These are phyloP conservation scores for Tuber aestivum DNA, from an alignment of 495 filamentous ascomycete species.

Conservation along the genomic window DNA sequence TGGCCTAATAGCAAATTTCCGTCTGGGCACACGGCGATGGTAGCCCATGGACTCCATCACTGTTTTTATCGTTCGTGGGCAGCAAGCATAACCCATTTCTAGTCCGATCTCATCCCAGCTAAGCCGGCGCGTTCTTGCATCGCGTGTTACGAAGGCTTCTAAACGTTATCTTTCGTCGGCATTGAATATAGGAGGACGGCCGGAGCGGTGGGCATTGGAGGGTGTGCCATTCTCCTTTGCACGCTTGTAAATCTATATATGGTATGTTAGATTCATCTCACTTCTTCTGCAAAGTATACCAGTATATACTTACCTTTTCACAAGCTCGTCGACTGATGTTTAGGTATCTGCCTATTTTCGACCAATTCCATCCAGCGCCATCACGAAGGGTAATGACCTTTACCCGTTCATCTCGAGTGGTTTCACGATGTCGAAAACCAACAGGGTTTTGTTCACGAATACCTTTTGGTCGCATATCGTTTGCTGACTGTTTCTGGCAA, in stretches of 20 bases:
- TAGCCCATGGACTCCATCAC: no score
- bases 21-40: no score
- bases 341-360: background rate
- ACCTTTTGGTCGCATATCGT: no score
- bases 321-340: background rate
- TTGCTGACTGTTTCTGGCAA: no score
- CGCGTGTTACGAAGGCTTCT: conserved; percentile 3
- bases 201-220: background rate
- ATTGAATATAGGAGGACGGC: background rate
- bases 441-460: no score
- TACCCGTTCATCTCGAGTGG: conserved; percentile 5
- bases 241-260: conserved; percentile 10
- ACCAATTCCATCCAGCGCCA: conserved; percentile 5
- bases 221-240: conserved; percentile 12
- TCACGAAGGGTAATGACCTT: conserved; percentile 8
- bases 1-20: no score
- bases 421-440: background rate
- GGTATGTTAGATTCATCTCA: no score
- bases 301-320: background rate
- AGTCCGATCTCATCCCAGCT: background rate
- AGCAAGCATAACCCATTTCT: conserved; percentile 3
- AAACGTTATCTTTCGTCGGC: conserved; percentile 4
- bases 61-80: no score
- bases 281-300: background rate
- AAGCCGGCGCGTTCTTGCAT: background rate